These are phyloP conservation scores for Ogataea nakhonphanomensis DNA, from an alignment of 805 yeast genomes.

Conservation along the genomic window DNA sequence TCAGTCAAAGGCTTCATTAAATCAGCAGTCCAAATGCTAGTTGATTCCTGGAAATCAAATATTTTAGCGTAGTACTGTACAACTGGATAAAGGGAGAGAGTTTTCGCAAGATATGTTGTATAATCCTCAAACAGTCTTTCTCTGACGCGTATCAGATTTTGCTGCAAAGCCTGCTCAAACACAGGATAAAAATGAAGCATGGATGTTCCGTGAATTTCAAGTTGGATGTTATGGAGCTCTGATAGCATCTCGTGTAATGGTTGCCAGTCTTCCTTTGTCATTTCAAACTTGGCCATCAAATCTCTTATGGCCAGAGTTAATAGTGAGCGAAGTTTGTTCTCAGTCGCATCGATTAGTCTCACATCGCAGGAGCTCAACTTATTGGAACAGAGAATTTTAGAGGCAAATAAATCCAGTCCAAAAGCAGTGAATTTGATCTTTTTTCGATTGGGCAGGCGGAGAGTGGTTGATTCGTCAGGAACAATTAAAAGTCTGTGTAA, in stretches of 20 bases:
- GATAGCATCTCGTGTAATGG: slow-evolving; percentile 1
- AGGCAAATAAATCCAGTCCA: slow-evolving; percentile 9
- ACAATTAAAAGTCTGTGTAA: slow-evolving; percentile 11
- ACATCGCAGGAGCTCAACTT: slow-evolving; percentile 7
- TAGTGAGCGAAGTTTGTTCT: slow-evolving; percentile 7
- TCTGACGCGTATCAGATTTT: not conserved
- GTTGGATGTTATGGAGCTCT: slow-evolving; percentile 5
- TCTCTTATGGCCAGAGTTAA: slow-evolving; percentile 12
- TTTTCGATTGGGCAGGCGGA: slow-evolving; percentile 2
- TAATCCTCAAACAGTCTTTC: not conserved
- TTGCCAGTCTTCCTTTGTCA: not conserved
- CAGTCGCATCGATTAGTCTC: slow-evolving; percentile 12
- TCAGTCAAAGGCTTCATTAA: no score
- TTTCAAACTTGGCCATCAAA: not conserved
- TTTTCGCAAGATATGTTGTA: not conserved
- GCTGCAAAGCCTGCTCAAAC: slow-evolving; percentile 1
- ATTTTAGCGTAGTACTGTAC: no score
- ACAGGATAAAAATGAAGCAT: slow-evolving; percentile 3
- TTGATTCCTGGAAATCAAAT: no score
- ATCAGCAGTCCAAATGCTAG: no score
- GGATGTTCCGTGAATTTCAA: slow-evolving; percentile 1
- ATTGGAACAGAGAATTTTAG: slow-evolving; percentile 5
- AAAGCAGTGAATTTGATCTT: slow-evolving; percentile 8
- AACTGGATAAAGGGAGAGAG: not conserved
- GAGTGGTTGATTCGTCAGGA: slow-evolving; percentile 17